Evolutionary conservation across 2,329 filamentous ascomycete species (phyloP), one percentile per base, ranked within the genome.

Genomic region (Diatrype stigma): DNA sequence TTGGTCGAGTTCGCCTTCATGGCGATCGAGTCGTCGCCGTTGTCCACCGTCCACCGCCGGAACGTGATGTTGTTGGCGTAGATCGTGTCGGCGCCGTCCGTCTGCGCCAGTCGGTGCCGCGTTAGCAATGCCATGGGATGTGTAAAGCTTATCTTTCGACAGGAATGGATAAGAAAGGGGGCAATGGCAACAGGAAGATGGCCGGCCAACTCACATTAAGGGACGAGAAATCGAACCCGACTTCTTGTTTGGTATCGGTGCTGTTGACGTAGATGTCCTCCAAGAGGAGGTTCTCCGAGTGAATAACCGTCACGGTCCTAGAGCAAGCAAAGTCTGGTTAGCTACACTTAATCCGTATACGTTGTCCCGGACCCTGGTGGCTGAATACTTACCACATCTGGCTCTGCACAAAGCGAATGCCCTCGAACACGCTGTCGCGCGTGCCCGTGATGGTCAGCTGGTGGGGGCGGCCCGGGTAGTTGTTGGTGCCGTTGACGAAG

Each of bases 1-100:
- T 82, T 77, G 17, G 74, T 81, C 42, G 72, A 77, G 59, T 84
- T 84, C 28, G 70, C 74, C 61, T 84, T 84, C 42, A 75, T 59
- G 1, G 76, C 73, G 47, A 84, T 77, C 53, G 71, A 71, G 57
- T 81, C 78, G 60, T 81, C 78, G 19, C 77, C 77, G 50, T 78
- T 79, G 53, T 70, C 69, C 2, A 82, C 71, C 1, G 63, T 68
- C 77, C 76, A 81, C 2, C 67, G 68, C 12, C 71, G 73, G 55
- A 75, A 71, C 1, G 72, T 75, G 55, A 73, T 75, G 60, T 73
- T 81, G 64, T 81, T 81, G 49, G 81, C 71, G 54, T 73, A 77
- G 3, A 48, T 28, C 19, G 37, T 45, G 38, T 53, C 48, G 21
- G 48, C 48, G 11, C 52, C 50, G 22, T 54, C 47, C 22, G 51